phyloP scores from a whole-genome alignment of 345 rosid species.

The Hirschfeldia incana region DNA sequence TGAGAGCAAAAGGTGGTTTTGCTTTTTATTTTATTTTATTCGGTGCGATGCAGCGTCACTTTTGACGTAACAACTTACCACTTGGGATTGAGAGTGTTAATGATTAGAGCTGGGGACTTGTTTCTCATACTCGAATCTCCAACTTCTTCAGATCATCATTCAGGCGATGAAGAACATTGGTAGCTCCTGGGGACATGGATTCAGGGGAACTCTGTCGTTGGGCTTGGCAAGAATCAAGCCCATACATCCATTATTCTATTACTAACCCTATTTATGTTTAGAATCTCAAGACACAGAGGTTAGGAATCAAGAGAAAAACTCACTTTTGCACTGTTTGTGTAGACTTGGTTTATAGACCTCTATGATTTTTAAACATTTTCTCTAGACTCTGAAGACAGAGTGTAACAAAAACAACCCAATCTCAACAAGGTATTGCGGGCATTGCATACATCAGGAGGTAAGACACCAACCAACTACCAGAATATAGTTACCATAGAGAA shows the following conservation, averaged over 20 bases:
- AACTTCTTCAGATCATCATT: neutral
- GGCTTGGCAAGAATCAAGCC: neutral
- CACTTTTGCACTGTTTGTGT: no score
- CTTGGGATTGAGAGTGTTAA: no score
- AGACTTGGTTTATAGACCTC: conserved; percentile 50
- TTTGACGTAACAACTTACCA: neutral
- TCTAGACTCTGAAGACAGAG: conserved; percentile 19
- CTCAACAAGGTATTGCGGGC: neutral
- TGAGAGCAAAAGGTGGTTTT: conserved; percentile 20
- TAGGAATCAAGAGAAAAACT: no score
- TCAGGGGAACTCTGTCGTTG: neutral
- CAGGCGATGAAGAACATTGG: neutral
- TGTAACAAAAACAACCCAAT: neutral
- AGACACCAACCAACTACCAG: neutral
- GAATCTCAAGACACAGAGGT: no score
- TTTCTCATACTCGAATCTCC: neutral
- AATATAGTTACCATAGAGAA: conserved; percentile 64
- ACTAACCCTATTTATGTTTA: no score
- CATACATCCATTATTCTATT: neutral
- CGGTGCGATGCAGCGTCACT: conserved; percentile 19
- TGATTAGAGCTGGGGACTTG: no score
- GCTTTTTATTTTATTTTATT: neutral
- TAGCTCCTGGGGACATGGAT: neutral
- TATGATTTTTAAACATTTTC: conserved; percentile 62
- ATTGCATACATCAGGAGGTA: neutral